Evolutionary conservation across 2,329 filamentous ascomycete species (phyloP), one percentile per base, ranked within the genome.

Genomic region (Nemania abortiva): DNA sequence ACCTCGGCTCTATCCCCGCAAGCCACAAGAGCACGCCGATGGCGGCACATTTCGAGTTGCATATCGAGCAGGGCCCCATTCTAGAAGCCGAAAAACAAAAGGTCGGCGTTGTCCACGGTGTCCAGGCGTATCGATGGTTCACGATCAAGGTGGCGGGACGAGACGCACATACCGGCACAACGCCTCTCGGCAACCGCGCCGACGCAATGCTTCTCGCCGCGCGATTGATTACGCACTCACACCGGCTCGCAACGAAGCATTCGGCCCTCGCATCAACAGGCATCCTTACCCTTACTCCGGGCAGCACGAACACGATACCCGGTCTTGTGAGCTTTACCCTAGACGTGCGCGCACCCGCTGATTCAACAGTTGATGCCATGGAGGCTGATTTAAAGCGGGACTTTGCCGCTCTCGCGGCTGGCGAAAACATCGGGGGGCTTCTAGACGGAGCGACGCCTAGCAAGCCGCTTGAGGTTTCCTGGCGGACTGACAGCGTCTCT

Each of bases 61-160:
- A 96, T 76, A 95, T 95, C 62, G 93, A 97, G 78, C 94, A 97
- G 78, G 92, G 92, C 0, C 92, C 92, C 0, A 88, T 93, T 39
- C 85, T 97, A 0, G 90, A 95, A 75, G 85, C 85, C 18, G 84
- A 86, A 31, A 81, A 84, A 29, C 85, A 89, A 72, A 89, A 89
- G 63, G 86, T 95, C 60, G 90, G 91, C 24, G 86, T 92, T 6
- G 92, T 95, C 4, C 86, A 87, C 37, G 91, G 91, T 2, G 91
- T 92, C 1, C 92, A 94, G 77, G 90, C 90, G 5, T 94, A 92
- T 78, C 88, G 89, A 66, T 94, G 92, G 92, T 90, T 89, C 78
- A 91, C 88, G 0, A 79, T 94, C 45, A 88, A 87, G 6, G 85
- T 94, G 2, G 82, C 82, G 10, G 92, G 92, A 1, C 83, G 88